These are phyloP conservation scores for Pichia deserticola DNA, from an alignment of 805 yeast genomes.

Conservation along the genomic window DNA sequence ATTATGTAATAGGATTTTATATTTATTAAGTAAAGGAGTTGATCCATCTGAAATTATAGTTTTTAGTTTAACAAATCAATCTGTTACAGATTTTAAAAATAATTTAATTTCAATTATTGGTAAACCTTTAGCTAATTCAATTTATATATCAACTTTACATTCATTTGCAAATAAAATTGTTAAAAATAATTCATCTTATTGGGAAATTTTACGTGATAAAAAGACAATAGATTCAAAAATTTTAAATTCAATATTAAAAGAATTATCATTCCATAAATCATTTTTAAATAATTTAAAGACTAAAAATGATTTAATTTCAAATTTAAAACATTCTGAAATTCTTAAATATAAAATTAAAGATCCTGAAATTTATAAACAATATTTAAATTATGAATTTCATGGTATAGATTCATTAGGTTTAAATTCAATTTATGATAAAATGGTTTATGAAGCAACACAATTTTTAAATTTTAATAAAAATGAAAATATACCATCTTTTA, in stretches of 20 bases:
- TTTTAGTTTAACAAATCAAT: conserved; percentile 61
- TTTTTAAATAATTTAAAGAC: no score
- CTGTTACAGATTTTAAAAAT: conserved; percentile 42
- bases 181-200: conserved; percentile 27
- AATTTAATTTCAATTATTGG: conserved; percentile 31
- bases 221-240: conserved; percentile 9
- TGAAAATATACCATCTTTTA: not conserved
- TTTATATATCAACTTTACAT: conserved; percentile 55
- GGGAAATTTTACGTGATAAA: conserved; percentile 44
- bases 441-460: conserved; percentile 9
- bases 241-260: conserved; percentile 1
- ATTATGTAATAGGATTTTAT: conserved; percentile 44
- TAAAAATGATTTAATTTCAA: not conserved
- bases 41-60: conserved; percentile 52
- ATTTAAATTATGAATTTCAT: not conserved
- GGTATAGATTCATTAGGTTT: not conserved
- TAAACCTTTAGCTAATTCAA: conserved; percentile 22
- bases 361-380: conserved; percentile 1
- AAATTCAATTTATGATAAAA: conserved; percentile 9
- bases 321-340: no score
- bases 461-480: not conserved
- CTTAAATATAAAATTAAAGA: not conserved
- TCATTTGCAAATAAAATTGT: conserved; percentile 48
- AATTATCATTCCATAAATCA: no score
- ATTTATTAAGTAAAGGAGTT: conserved; percentile 31